Evolutionary conservation across 1,139 yeast genomes (phyloP).

Genomic region (Lodderomyces metapsilosis): DNA sequence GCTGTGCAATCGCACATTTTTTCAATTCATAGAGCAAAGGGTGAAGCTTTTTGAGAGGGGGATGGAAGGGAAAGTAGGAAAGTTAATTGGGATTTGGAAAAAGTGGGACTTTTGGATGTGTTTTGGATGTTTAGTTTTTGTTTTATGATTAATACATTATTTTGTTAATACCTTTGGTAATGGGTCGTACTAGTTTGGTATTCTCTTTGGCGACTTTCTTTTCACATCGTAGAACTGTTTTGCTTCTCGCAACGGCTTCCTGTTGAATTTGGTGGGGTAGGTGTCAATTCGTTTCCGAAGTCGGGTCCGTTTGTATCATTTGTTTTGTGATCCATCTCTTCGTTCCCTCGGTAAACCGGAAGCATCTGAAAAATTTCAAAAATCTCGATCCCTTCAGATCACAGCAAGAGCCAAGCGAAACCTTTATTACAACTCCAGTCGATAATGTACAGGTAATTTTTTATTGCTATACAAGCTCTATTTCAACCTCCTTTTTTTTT

Average conservation of each 20-base stretch:
- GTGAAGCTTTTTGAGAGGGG: constrained; percentile 13
- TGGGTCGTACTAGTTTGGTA: too few relatives aligned
- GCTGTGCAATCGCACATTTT: constrained; percentile 27
- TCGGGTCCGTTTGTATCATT: background rate
- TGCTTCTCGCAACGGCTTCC: too few relatives aligned
- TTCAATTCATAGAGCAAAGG: constrained; percentile 17
- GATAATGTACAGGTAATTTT: background rate
- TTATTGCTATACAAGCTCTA: background rate
- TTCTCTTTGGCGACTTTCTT: too few relatives aligned
- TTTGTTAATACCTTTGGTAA: too few relatives aligned
- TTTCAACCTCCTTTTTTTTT: background rate
- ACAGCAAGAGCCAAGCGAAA: background rate
- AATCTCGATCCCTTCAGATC: background rate
- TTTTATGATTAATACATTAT: too few relatives aligned
- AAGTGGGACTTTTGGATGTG: background rate
- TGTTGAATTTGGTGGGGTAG: too few relatives aligned
- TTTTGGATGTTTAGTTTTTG: background rate
- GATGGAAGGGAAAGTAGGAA: too few relatives aligned
- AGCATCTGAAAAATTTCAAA: background rate
- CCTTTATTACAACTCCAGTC: background rate
- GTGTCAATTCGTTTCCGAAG: background rate
- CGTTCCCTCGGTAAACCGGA: background rate
- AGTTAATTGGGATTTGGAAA: too few relatives aligned
- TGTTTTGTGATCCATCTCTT: background rate
- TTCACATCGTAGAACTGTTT: too few relatives aligned